Base-by-base conservation (phyloP, 495 filamentous ascomycete species). In the Choiromyces venosus region DNA sequence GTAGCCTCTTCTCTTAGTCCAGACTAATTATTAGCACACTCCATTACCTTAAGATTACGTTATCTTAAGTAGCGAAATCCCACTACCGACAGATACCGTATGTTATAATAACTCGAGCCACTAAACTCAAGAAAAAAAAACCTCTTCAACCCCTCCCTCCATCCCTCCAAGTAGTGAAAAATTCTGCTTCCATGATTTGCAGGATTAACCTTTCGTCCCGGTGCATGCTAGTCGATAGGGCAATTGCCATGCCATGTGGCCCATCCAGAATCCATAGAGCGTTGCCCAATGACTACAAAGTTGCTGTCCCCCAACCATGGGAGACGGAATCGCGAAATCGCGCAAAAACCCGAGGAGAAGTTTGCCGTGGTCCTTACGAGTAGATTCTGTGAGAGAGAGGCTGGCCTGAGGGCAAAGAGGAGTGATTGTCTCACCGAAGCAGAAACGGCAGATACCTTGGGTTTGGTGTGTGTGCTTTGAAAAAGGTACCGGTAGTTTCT, bases 401-500 rank as follows among this genome's bases (percentile, higher is more conserved):
- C n/a, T n/a, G n/a, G n/a, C n/a, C n/a, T n/a, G 21, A 19, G 2
- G 19, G 0, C 42, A 46, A 46, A 9, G 46, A n/a, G n/a, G n/a
- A n/a, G n/a, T 25, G 21, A 10, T 52, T 25, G 46, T 25, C n/a
- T 25, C n/a, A 12, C n/a, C 21, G 2, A 9, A 0, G 46, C n/a
- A n/a, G n/a, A n/a, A 61, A 61, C 52, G 52, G 52, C 25, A 61
- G 33, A 61, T 56, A 61, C 10, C 10, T 33, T 42, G 29, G 46
- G 46, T 56, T 42, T 61, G 46, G 46, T 56, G 46, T 56, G 52
- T 61, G 52, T 21, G 44, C 25, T 14, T 5, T 61, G 52, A 61
- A 33, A 61, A 61, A 33, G 52, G 52, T 61, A 61, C 52, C 52
- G 52, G 52, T 61, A 61, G 52, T 61, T 61, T 33, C 52, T 61